These are phyloP conservation scores for Lasiodiplodia gonubiensis DNA, from an alignment of 2,329 filamentous ascomycete species.

Conservation along the genomic window DNA sequence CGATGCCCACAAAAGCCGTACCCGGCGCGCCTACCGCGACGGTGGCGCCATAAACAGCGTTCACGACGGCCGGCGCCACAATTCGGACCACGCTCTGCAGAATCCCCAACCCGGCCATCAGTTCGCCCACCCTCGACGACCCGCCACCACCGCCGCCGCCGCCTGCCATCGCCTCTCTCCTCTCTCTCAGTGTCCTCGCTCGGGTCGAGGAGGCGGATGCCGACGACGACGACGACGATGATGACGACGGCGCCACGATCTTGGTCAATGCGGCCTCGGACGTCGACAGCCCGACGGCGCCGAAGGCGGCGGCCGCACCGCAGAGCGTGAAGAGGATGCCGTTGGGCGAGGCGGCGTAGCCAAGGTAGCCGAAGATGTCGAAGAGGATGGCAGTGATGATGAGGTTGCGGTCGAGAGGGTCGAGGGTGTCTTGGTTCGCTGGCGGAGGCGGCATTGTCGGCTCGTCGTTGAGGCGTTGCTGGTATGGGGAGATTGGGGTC, in stretches of 20 bases:
- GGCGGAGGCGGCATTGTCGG: slow-evolving; percentile 1
- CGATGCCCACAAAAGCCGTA: slow-evolving; percentile 30
- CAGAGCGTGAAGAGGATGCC: slow-evolving; percentile 31
- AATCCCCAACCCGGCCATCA: slow-evolving; percentile 31
- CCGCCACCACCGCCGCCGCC: not conserved
- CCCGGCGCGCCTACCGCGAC: slow-evolving; percentile 20
- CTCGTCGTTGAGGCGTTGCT: not conserved
- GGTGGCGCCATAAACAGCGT: slow-evolving; percentile 27
- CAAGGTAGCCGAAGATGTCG: slow-evolving; percentile 31
- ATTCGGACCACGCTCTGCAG: slow-evolving; percentile 29
- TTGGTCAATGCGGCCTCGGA: slow-evolving; percentile 32
- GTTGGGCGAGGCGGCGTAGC: slow-evolving; percentile 30
- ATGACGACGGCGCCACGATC: slow-evolving; percentile 14
- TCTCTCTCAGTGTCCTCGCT: not conserved
- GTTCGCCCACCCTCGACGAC: slow-evolving; percentile 21
- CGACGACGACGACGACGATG: too few relatives aligned
- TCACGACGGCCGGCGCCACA: slow-evolving; percentile 29
- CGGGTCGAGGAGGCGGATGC: not conserved
- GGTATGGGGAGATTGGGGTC: not conserved
- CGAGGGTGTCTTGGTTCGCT: not conserved
- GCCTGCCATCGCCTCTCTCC: not conserved
- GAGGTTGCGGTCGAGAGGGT: slow-evolving; percentile 29
- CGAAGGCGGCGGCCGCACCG: slow-evolving; percentile 31
- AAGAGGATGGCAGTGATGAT: slow-evolving; percentile 27
- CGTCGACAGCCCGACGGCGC: slow-evolving; percentile 30